Evolutionary conservation across 83 land plant species (phyloP).

Genomic region (Picea engelmannii): DNA sequence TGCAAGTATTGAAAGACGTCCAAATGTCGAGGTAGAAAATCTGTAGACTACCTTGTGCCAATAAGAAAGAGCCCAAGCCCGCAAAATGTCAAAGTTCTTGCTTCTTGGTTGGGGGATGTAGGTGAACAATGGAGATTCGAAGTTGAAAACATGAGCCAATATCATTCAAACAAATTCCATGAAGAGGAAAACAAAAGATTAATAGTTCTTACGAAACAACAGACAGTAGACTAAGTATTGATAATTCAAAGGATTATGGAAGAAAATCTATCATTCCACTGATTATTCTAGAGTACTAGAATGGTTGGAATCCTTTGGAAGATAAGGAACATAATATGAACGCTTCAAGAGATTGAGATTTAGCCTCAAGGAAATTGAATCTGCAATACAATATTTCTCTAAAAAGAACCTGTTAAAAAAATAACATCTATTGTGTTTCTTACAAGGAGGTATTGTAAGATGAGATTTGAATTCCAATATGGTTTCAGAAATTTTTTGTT

Average conservation of each 20-base stretch:
- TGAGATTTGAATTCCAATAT: constrained; percentile 67
- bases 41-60: no score
- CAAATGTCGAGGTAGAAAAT: no score
- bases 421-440: constrained; percentile 52
- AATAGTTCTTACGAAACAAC: constrained; percentile 40
- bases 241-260: constrained; percentile 29
- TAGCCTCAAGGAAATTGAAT: constrained; percentile 82
- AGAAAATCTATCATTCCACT: constrained; percentile 52
- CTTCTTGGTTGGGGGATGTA: no score
- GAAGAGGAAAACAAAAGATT: constrained; percentile 72
- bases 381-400: constrained; percentile 89
- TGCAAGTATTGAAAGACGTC: no score
- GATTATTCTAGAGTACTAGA: constrained; percentile 54
- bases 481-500: constrained; percentile 60
- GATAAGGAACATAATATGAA: constrained; percentile 17
- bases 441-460: constrained; percentile 74
- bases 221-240: constrained; percentile 43
- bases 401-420: constrained; percentile 73
- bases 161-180: neutral
- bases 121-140: no score
- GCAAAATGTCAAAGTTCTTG: no score
- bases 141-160: no score
- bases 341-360: constrained; percentile 48
- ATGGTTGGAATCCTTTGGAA: constrained; percentile 59
- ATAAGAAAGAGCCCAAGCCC: no score